phyloP scores from a whole-genome alignment of 805 yeast species.

The Kregervanrija fluxuum region DNA sequence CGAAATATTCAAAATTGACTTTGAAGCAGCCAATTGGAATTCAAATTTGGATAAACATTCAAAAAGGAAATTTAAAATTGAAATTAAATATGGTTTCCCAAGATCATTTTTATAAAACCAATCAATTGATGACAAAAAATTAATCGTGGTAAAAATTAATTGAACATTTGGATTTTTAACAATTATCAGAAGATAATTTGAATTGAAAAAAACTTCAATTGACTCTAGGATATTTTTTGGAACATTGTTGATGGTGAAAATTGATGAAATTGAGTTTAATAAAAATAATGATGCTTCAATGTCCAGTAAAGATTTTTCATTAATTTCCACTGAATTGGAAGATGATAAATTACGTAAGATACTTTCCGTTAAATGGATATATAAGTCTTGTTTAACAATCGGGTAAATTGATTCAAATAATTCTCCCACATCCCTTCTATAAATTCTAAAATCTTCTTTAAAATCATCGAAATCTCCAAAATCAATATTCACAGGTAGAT shows the following conservation, averaged over 20 bases:
- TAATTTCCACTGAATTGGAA: constrained; percentile 11
- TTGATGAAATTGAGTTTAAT: constrained; percentile 47
- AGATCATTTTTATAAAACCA: constrained; percentile 45
- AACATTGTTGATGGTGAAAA: constrained; percentile 33
- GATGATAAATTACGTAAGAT: constrained; percentile 24
- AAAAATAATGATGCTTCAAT: constrained; percentile 60
- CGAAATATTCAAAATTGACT: constrained; percentile 53
- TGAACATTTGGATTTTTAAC: constrained; percentile 8
- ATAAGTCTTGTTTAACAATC: constrained; percentile 48
- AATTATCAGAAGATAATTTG: constrained; percentile 22
- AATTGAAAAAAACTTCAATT: constrained; percentile 23
- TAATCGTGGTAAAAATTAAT: constrained; percentile 44
- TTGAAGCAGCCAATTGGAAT: constrained; percentile 32
- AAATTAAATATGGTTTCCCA: constrained; percentile 40
- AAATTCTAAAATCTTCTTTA: constrained; percentile 54
- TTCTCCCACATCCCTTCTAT: constrained; percentile 71
- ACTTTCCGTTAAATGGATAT: constrained; percentile 34
- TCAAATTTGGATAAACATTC: constrained; percentile 14
- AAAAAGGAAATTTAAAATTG: constrained; percentile 44
- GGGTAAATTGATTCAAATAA: constrained; percentile 67
- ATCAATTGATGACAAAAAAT: constrained; percentile 51
- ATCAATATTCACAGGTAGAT: constrained; percentile 30
- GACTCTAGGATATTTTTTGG: constrained; percentile 14
- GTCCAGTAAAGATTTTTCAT: constrained; percentile 17
- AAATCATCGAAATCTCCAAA: constrained; percentile 25